Conservation (phyloP, 768 basidiomycete genomes). For the Vararia minispora region DNA sequence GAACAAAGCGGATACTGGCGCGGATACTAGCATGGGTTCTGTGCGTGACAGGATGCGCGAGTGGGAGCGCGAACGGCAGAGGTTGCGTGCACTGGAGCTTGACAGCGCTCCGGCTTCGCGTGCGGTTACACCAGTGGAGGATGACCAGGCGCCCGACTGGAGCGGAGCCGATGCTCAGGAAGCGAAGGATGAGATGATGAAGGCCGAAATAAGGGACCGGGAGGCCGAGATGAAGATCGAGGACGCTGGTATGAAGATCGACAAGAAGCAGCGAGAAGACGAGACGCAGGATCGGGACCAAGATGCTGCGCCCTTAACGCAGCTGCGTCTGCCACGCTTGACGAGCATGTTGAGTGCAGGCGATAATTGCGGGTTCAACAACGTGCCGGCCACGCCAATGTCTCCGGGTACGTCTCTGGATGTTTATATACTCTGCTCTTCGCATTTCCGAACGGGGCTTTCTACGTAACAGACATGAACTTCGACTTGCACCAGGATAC, state of each 20-base stretch:
- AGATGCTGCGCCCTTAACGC: no score
- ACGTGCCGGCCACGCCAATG: conserved; percentile 13
- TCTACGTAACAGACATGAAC: no score
- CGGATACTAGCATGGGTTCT: conserved; percentile 12
- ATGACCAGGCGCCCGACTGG: conserved; percentile 40
- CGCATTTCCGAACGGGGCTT: no score
- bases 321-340: no score
- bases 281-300: conserved; percentile 21
- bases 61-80: conserved; percentile 64
- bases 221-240: background rate
- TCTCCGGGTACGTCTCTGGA: conserved; percentile 14
- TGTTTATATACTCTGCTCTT: no score
- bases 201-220: conserved; percentile 1
- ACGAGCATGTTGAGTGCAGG: no score
- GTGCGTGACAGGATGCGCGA: conserved; percentile 56
- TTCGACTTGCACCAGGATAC: no score
- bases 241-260: background rate
- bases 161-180: conserved; percentile 18
- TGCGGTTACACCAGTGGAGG: no score
- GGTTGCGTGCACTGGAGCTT: conserved; percentile 60
- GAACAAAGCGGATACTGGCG: conserved; percentile 2
- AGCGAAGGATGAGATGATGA: conserved; percentile 4
- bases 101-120: no score
- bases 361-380: conserved; percentile 7
- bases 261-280: conserved; percentile 26